A percentile compares a stretch with the other conserved stretches of the same genome.
phyloP scores from a whole-genome alignment of 345 rosid genomes.

The Sisymbrium altissimum region DNA sequence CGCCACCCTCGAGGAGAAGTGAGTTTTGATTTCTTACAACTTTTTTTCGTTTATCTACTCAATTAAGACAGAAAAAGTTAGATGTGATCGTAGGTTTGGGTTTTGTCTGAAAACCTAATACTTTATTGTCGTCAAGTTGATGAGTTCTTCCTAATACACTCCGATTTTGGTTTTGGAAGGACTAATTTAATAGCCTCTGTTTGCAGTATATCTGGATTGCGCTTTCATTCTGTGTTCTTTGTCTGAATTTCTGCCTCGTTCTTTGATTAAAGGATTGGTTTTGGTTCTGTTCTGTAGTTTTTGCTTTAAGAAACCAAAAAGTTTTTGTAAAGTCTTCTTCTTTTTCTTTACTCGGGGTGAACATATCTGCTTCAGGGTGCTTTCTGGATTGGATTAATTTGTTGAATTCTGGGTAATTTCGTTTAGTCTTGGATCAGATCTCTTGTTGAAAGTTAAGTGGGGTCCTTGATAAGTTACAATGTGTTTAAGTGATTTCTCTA shows the following conservation, averaged over 20 bases:
- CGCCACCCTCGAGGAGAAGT: slow-evolving; percentile 26
- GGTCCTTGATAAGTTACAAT: neutral
- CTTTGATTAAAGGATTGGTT: neutral
- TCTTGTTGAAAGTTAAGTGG: neutral
- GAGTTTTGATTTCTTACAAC: neutral
- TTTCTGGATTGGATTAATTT: neutral
- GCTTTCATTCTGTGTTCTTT: neutral
- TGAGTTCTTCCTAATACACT: neutral
- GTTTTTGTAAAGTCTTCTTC: neutral
- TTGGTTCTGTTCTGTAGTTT: neutral
- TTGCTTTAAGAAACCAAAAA: neutral
- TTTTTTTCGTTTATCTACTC: neutral
- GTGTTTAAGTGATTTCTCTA: neutral
- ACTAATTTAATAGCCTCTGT: neutral
- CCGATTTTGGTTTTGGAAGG: neutral
- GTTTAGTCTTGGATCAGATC: slow-evolving; percentile 14
- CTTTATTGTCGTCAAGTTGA: neutral
- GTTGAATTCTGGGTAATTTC: neutral
- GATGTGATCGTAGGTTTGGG: slow-evolving; percentile 5
- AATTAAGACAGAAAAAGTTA: neutral
- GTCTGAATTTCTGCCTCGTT: neutral
- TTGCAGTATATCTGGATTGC: neutral
- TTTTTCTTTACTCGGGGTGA: neutral
- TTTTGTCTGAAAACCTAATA: slow-evolving; percentile 15
- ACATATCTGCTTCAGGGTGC: neutral